phyloP scores from a whole-genome alignment of 106 monocot genomes.

The Chionographis japonica region DNA sequence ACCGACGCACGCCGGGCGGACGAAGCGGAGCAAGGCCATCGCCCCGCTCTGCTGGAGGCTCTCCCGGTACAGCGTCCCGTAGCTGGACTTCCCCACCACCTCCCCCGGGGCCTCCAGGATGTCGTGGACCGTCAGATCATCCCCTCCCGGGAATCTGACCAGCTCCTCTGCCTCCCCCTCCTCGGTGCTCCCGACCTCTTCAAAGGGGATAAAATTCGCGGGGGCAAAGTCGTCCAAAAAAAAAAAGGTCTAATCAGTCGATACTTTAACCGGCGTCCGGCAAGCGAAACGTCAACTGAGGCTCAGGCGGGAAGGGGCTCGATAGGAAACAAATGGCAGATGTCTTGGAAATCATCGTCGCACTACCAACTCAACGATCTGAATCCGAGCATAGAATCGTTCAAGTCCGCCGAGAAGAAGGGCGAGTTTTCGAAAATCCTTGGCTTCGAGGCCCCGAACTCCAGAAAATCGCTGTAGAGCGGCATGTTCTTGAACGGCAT shows the following conservation, averaged over 20 bases:
- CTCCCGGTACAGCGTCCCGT: constrained; percentile 77
- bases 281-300: too few relatives aligned
- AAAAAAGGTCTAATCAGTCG: too few relatives aligned
- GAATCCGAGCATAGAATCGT: constrained; percentile 7
- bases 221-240: too few relatives aligned
- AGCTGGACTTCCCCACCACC: constrained; percentile 80
- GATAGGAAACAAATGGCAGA: too few relatives aligned
- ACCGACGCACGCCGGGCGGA: constrained; percentile 59
- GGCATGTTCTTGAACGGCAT: constrained; percentile 23
- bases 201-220: too few relatives aligned
- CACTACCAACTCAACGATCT: constrained; percentile 16
- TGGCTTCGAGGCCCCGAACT: constrained; percentile 17
- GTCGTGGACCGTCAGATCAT: constrained; percentile 49
- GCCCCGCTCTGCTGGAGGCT: constrained; percentile 20
- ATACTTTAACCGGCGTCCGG: too few relatives aligned
- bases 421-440: constrained; percentile 7
- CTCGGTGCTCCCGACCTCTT: neutral
- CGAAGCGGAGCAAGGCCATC: constrained; percentile 61
- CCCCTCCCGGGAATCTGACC: constrained; percentile 56
- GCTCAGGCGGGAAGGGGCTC: too few relatives aligned
- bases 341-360: constrained; percentile 37
- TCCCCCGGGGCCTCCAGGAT: constrained; percentile 90
- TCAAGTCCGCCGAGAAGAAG: neutral
- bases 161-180: constrained; percentile 45
- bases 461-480: constrained; percentile 16